Base-by-base conservation (phyloP, 2,329 filamentous ascomycete species). In the Fusarium humuli region DNA sequence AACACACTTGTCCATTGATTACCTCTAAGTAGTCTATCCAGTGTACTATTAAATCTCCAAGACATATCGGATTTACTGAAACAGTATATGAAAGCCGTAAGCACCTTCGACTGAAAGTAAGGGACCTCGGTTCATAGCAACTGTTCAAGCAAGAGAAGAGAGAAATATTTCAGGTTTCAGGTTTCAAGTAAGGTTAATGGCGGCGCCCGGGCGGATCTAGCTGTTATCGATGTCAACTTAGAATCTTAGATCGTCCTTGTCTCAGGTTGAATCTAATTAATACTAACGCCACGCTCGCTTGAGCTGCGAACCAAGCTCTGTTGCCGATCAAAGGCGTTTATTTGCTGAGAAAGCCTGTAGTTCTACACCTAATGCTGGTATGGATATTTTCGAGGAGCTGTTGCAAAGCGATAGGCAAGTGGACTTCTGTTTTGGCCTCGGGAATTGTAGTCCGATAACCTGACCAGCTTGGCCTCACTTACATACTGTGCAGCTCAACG, bases 261-360 rank as follows among this genome's bases (percentile, higher is more conserved):
- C 68, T 66, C 65, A 72, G 64, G 56, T 57, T 63, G 34, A 56
- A 57, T 67, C 59, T 62, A 57, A 63, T 48, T 56, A 29, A 37
- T 37, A 5, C 34, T 18, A 69, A 64, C 57, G 63, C 55, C 63
- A 46, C 49, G 44, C 37, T 56, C 63, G 49, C 57, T 53, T 40
- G 23, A 46, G 46, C 57, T 60, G 48, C 63, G 50, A 70, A 25
- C 56, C 37, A 61, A 65, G 47, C 53, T 32, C 41, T 44, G 18
- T 22, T 22, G 46, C 27, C 20, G 18, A 25, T 10, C 8, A 25
- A 32, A 42, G 23, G 23, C 13, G 13, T 42, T 41, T 41, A 20
- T 41, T 14, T 58, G 57, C 59, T 68, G 55, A 22, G 41, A 41
- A 50, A 49, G 25, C 37, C 32, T 54, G 32, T 57, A 65, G 58